Evolutionary conservation across 2,329 filamentous ascomycete genomes (phyloP), one percentile per base, ranked within the genome.

Genomic region (Curvularia sp.): DNA sequence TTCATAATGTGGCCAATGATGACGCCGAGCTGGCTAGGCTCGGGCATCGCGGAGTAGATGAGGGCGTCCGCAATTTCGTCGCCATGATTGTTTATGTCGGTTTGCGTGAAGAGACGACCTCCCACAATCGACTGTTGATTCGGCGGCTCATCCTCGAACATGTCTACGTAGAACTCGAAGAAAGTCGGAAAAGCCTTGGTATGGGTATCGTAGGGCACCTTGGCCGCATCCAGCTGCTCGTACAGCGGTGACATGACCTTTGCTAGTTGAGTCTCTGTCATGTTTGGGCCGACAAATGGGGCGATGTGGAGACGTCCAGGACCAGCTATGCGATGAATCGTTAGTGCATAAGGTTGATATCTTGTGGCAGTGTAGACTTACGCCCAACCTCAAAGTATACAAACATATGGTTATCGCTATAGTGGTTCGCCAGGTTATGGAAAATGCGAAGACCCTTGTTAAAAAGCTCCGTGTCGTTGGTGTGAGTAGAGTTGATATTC

Each of bases 401-500:
- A 46, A 76, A 76, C 64, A 76, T 73, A 12, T 72, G 72, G 49
- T 75, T 56, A 22, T 70, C 65, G 22, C 61, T 62, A 57, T 74
- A 73, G 60, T 72, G 71, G 50, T 76, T 76, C 5, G 74, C 51
- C 12, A 75, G 55, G 33, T 72, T 74, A 59, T 75, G 69, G 66
- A 76, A 76, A 46, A 74, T 74, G 15, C 52, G 60, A 50, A 76
- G 57, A 5, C 65, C 73, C 53, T 74, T 63, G 35, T 62, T 61
- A 52, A 75, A 72, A 9, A 74, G 54, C 6, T 55, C 63, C 1
- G 64, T 67, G 46, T 75, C 70, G 57, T 71, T 75, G 55, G 73
- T 75, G 49, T 75, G 74, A 0, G 74, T 76, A 9, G 64, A 66
- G 60, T 76, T 76, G 62, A 76, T 75, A 57, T 75, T 72, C 49